Conservation (phyloP, 1,284 basidiomycete species). For the Mycena sp. region DNA sequence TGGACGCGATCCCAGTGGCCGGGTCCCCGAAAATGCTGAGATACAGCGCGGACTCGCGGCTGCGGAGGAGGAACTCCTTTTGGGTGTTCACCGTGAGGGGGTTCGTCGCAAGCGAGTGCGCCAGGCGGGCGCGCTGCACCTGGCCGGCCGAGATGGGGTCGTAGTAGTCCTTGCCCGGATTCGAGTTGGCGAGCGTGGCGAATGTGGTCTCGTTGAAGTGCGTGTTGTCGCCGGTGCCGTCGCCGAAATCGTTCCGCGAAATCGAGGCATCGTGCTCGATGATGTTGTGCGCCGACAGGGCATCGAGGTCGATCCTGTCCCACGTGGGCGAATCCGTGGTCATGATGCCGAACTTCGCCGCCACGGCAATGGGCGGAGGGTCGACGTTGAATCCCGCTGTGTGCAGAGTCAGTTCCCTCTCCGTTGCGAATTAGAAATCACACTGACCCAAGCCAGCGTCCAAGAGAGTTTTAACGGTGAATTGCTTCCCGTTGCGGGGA, state of each 20-base stretch:
- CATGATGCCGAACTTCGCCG: constrained; percentile 9
- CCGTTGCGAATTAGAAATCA: neutral
- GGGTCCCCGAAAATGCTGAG: constrained; percentile 29
- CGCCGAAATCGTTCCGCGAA: constrained; percentile 18
- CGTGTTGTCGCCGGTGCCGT: constrained; percentile 27
- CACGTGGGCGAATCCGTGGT: neutral
- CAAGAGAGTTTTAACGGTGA: neutral
- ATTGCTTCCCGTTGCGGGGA: neutral
- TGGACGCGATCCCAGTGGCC: constrained; percentile 28
- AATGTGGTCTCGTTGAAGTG: constrained; percentile 33
- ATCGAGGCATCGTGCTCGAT: constrained; percentile 21
- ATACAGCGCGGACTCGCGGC: constrained; percentile 27
- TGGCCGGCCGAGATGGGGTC: constrained; percentile 30
- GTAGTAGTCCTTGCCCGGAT: constrained; percentile 36
- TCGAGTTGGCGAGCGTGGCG: constrained; percentile 27
- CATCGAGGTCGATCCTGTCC: neutral
- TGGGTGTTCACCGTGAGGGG: constrained; percentile 14
- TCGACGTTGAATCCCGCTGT: constrained; percentile 7
- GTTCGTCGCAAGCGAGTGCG: constrained; percentile 18
- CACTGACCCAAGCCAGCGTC: neutral
- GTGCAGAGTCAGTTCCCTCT: no score
- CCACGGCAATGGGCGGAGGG: neutral
- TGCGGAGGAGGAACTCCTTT: constrained; percentile 19
- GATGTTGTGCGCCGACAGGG: constrained; percentile 6
- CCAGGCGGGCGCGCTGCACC: constrained; percentile 26